Evolutionary conservation across 2,329 filamentous ascomycete genomes (phyloP), one percentile per base, ranked within the genome.

Genomic region (Colletotrichum filicis): DNA sequence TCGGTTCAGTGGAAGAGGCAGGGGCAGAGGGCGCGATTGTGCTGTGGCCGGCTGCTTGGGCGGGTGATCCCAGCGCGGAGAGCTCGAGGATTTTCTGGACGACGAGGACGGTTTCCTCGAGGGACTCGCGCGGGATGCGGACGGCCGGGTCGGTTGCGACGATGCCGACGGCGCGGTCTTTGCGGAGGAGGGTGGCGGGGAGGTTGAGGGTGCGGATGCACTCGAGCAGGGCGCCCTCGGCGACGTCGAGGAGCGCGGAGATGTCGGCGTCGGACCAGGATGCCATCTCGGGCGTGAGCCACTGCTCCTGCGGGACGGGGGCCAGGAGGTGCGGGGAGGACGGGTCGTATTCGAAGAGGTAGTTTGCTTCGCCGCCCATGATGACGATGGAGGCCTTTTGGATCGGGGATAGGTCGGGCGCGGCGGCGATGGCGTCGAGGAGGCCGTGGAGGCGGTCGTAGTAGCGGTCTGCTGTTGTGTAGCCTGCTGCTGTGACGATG

Each of bases 281-380:
- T 5, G 88, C 86, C 94, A 96, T 96, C 79, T 94, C 93, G 53
- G 92, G 89, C 5, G 95, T 91, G 56, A 94, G 88, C 94, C 94
- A 97, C 60, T 89, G 86, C 28, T 86, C 83, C 22, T 91, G 87
- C 0, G 91, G 87, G 3, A 95, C 92, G 58, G 92, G 89, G 0
- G 88, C 84, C 14, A 98, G 88, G 22, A 93, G 89, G 81, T 93
- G 87, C 1, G 91, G 90, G 0, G 91, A 91, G 12, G 85, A 83
- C 0, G 88, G 84, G 73, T 91, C 89, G 83, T 93, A 98, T 64
- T 91, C 91, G 84, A 98, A 98, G 65, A 98, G 91, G 82, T 97
- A 99, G 85, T 97, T 98, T 73, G 94, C 95, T 83, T 99, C 97
- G 68, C 97, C 97, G 75, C 97, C 97, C 90, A 99, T 95, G 76